A percentile compares a stretch with the other conserved stretches of the same genome.
These are phyloP conservation scores for Botrytis fabae DNA, from an alignment of 2,329 filamentous ascomycete genomes.

Conservation along the genomic window DNA sequence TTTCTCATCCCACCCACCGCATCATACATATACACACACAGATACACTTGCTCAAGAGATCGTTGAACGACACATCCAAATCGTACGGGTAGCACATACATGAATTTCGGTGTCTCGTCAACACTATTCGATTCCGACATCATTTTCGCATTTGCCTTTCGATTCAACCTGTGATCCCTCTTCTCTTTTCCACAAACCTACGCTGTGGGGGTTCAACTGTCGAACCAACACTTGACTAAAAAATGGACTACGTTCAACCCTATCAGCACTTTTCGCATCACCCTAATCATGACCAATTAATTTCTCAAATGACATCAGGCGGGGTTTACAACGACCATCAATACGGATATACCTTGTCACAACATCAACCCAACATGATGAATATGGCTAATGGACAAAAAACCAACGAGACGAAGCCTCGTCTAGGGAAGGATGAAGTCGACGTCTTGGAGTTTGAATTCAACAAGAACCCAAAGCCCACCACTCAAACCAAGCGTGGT, in stretches of 20 bases:
- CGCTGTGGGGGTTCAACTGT: neutral
- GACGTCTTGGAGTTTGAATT: constrained; percentile 62
- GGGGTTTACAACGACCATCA: constrained; percentile 29
- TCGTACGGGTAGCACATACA: neutral
- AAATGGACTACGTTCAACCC: constrained; percentile 37
- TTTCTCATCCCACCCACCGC: constrained; percentile 3
- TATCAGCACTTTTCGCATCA: constrained; percentile 26
- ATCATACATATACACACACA: neutral
- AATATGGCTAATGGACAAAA: constrained; percentile 31
- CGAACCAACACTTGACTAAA: constrained; percentile 21
- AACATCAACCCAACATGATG: constrained; percentile 41
- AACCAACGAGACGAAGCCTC: constrained; percentile 40
- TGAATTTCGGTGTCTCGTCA: neutral
- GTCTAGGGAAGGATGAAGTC: constrained; percentile 58
- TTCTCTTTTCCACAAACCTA: neutral
- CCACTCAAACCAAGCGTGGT: constrained; percentile 60
- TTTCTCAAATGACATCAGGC: constrained; percentile 23
- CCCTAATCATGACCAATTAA: constrained; percentile 30
- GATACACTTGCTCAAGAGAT: constrained; percentile 3
- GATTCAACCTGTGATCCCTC: neutral
- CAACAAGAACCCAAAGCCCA: constrained; percentile 64
- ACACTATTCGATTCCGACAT: neutral
- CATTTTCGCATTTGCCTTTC: neutral
- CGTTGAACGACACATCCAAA: constrained; percentile 13
- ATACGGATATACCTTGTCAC: constrained; percentile 28